Conservation (phyloP, 371 early-diverging fungal species). For the Mortierella sp. region DNA sequence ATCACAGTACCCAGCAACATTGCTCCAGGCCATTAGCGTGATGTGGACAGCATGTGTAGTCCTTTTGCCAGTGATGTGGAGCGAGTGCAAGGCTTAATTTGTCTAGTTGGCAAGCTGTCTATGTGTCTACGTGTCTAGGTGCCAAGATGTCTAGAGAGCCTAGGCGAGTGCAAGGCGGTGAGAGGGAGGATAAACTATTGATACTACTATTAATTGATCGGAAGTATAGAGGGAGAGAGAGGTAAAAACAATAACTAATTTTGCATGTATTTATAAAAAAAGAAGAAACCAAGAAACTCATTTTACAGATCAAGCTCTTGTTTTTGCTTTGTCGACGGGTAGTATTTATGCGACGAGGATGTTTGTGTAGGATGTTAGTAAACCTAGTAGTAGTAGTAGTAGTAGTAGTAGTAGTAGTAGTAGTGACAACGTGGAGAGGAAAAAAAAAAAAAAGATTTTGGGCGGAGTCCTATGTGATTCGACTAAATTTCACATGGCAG, state of each 20-base stretch:
- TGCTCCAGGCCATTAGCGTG: constrained; percentile 60
- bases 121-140: no score
- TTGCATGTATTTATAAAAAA: background rate
- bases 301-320: no score
- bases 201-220: background rate
- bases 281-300: no score
- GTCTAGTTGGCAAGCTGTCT: background rate
- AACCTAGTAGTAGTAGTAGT: background rate
- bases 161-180: no score
- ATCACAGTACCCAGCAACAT: constrained; percentile 54
- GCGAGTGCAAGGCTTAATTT: constrained; percentile 62
- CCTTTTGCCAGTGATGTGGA: constrained; percentile 69
- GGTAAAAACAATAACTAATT: background rate
- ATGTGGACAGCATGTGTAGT: constrained; percentile 69
- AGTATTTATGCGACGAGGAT: background rate
- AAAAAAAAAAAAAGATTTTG: constrained; percentile 11
- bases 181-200: no score
- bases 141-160: no score
- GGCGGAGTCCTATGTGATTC: constrained; percentile 37
- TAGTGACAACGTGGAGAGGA: no score
- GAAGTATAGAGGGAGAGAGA: background rate
- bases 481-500: constrained; percentile 30
- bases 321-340: no score
- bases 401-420: no score
- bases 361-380: background rate